A percentile compares a stretch with the other conserved stretches of the same genome.
Conservation (phyloP, 805 yeast species). For the Teunomyces stri region DNA sequence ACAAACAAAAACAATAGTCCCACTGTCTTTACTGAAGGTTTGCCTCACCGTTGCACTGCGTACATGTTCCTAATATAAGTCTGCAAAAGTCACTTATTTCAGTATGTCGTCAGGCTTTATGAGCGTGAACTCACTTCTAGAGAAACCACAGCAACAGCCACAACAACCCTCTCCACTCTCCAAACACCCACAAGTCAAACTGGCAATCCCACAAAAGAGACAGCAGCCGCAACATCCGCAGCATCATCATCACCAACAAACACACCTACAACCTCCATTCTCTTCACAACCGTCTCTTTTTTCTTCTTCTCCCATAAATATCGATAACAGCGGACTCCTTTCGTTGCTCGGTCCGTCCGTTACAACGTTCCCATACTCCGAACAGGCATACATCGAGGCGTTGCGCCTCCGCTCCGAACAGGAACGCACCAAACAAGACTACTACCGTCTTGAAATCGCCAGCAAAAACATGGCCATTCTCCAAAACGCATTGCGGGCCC, state of each 20-base stretch:
- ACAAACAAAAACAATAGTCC: too few species aligned
- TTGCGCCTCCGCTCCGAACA: slow-evolving; percentile 64
- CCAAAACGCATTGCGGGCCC: slow-evolving; percentile 55
- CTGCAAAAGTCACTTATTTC: too few species aligned
- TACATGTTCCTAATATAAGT: not conserved
- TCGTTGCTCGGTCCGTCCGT: slow-evolving; percentile 53
- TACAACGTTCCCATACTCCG: slow-evolving; percentile 53
- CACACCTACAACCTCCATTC: too few species aligned
- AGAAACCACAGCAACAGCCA: not conserved
- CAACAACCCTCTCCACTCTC: not conserved
- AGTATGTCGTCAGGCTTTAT: not conserved
- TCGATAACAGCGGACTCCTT: slow-evolving; percentile 19
- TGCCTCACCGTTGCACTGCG: too few species aligned
- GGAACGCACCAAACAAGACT: slow-evolving; percentile 81
- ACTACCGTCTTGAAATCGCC: slow-evolving; percentile 61
- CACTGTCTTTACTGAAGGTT: too few species aligned
- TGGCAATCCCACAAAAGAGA: not conserved
- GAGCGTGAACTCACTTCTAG: not conserved
- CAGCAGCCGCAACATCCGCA: not conserved
- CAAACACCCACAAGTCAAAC: too few species aligned
- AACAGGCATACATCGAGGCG: slow-evolving; percentile 56
- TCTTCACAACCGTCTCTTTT: too few species aligned
- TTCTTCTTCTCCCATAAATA: not conserved
- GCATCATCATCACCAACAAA: not conserved
- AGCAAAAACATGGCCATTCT: slow-evolving; percentile 60